Evolutionary conservation across 306 rosid genomes (phyloP), one percentile per base, ranked within the genome.

Genomic region (Senna tora): DNA sequence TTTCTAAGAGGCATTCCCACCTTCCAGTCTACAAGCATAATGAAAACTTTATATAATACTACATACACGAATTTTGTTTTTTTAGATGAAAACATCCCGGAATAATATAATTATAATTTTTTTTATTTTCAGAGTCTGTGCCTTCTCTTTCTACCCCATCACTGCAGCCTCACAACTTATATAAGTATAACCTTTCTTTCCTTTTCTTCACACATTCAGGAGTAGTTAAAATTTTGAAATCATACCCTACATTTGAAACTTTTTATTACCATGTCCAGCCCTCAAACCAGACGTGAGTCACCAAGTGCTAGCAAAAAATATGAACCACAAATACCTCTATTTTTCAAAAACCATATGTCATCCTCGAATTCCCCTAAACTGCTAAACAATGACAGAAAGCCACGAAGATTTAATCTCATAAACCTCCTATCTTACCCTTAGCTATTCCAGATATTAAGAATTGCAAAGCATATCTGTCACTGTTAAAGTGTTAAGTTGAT

Each of bases 1-100:
- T 28, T 75, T 33, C 12, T 57, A 47, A 56, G 55, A 63, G 70
- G 41, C 58, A 74, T 50, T 69, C 67, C 10, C 41, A 28, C 62
- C 68, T 57, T 51, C 73, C 34, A 30, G 4, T 19, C 34, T 67
- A 59, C 11, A 57, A 43, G 58, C 36, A 70, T 42, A n/a, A 45
- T 2, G 42, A 49, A 41, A 58, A 47, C 32, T 59, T 20, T 45
- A 53, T 30, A 67, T n/a, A n/a, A n/a, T n/a, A n/a, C n/a, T n/a
- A n/a, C n/a, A n/a, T n/a, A n/a, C n/a, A n/a, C n/a, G n/a, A n/a
- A n/a, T n/a, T n/a, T n/a, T n/a, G n/a, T n/a, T n/a, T n/a, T n/a
- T n/a, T n/a, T n/a, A n/a, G n/a, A n/a, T n/a, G n/a, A n/a, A n/a
- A n/a, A n/a, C n/a, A 50, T 32, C 39, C 60, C 20, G 51, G 59